Conservation (phyloP, 2,329 filamentous ascomycete genomes). For the Decorospora gaudefroyi region DNA sequence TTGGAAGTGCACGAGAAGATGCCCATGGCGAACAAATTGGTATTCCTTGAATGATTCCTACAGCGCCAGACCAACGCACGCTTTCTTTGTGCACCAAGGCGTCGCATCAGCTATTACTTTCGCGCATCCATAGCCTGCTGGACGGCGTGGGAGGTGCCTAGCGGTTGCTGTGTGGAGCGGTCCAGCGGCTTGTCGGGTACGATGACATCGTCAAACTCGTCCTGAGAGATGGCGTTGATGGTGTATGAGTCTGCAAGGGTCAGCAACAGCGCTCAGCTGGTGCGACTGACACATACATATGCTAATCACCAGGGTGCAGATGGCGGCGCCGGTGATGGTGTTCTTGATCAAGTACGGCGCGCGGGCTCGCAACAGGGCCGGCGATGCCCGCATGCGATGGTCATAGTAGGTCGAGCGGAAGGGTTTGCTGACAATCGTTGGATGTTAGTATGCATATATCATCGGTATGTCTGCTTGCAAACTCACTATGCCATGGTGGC, state of each 20-base stretch:
- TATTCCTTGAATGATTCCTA: slow-evolving; percentile 24
- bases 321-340: slow-evolving; percentile 73
- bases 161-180: slow-evolving; percentile 40
- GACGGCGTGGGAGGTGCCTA: slow-evolving; percentile 37
- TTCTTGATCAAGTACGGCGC: slow-evolving; percentile 93
- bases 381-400: slow-evolving; percentile 79
- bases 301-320: slow-evolving; percentile 75
- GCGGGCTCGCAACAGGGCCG: slow-evolving; percentile 87
- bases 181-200: slow-evolving; percentile 73
- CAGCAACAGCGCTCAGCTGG: slow-evolving; percentile 8
- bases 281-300: slow-evolving; percentile 67
- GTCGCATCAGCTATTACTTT: slow-evolving; percentile 23
- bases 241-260: slow-evolving; percentile 65
- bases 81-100: slow-evolving; percentile 34
- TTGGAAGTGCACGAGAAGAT: slow-evolving; percentile 5
- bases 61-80: slow-evolving; percentile 40
- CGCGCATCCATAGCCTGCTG: slow-evolving; percentile 38
- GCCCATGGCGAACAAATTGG: slow-evolving; percentile 12
- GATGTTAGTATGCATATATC: slow-evolving; percentile 17
- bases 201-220: slow-evolving; percentile 94
- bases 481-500: slow-evolving; percentile 47
- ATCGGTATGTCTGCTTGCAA: background rate
- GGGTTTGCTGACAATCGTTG: slow-evolving; percentile 39
- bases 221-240: slow-evolving; percentile 86
- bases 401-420: slow-evolving; percentile 88